Evolutionary conservation across 2,329 filamentous ascomycete genomes (phyloP).

Genomic region (Fusarium longipes): DNA sequence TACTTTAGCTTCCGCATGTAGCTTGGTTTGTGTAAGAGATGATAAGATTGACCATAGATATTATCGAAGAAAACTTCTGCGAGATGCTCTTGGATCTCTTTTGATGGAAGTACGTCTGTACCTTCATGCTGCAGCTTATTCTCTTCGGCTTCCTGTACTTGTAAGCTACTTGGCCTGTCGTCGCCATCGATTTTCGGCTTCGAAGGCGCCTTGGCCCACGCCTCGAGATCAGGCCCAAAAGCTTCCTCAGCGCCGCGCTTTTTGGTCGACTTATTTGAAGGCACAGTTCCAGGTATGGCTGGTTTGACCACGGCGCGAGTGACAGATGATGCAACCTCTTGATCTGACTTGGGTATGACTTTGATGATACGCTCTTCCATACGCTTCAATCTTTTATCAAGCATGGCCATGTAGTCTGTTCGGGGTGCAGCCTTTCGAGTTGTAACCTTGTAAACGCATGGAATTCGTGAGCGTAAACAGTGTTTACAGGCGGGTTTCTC

Average conservation of each 20-base stretch:
- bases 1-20: conserved; percentile 89
- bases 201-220: conserved; percentile 76
- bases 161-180: conserved; percentile 59
- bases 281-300: conserved; percentile 67
- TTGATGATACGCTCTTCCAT: conserved; percentile 99
- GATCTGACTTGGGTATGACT: conserved; percentile 87
- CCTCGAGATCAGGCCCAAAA: conserved; percentile 82
- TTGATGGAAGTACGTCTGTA: conserved; percentile 80
- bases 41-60: conserved; percentile 94
- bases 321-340: conserved; percentile 73
- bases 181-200: conserved; percentile 62
- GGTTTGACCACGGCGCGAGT: conserved; percentile 88
- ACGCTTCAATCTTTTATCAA: conserved; percentile 92
- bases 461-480: conserved; percentile 89
- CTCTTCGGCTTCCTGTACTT: conserved; percentile 76
- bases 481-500: conserved; percentile 99
- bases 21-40: conserved; percentile 94
- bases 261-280: conserved; percentile 65
- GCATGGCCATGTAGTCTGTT: conserved; percentile 99
- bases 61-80: conserved; percentile 96
- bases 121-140: conserved; percentile 84
- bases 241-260: conserved; percentile 90
- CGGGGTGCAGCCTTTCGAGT: conserved; percentile 92
- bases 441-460: conserved; percentile 97
- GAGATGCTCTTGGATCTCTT: conserved; percentile 91